Evolutionary conservation across 176 grass and related monocot species (phyloP), one percentile per base, ranked within the genome.

Genomic region (Aegilops bicornis): DNA sequence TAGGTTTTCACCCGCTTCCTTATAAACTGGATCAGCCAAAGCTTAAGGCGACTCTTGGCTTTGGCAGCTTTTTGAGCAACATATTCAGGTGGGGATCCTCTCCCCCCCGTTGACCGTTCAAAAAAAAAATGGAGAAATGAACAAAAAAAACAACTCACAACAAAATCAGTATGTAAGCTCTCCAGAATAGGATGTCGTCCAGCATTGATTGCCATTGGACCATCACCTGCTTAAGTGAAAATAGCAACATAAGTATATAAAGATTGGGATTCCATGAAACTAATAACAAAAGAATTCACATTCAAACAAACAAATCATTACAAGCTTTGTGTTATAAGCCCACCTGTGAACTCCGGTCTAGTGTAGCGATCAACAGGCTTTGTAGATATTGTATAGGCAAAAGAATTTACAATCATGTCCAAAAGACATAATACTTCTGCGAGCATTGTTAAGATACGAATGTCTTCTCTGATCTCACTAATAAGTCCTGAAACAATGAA

Each of bases 321-420:
- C 43, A 79, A 72, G 39, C 8, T 3, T 50, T 33, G 76, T 39
- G 48, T 64, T 48, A 72, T 69, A 69, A 35, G 24, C 35, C 20
- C 81, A 95, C 96, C 90, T 52, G 93, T 95, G 64, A 98, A 98
- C 72, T 98, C 96, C 48, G 93, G 96, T 67, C 90, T 93, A 8
- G 88, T 95, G 89, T 94, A 98, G 62, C 88, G 87, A 74, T 95
- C 88, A 6, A 98, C 88, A 20, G 91, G 85, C 42, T 95, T 95
- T 89, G 93, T 92, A 79, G 96, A 98, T 92, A 98, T 84, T 69
- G 82, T 94, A 82, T 95, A 83, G 12, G 91, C 93, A 91, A 98
- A 98, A 85, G 96, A 98, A 87, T 96, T 98, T 71, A 95, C 93
- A 90, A 96, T 92, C 96, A 98, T 96, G 88, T 95, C 96, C 79